phyloP scores from a whole-genome alignment of 768 basidiomycete genomes.

The Hydnomerulius pinastri region DNA sequence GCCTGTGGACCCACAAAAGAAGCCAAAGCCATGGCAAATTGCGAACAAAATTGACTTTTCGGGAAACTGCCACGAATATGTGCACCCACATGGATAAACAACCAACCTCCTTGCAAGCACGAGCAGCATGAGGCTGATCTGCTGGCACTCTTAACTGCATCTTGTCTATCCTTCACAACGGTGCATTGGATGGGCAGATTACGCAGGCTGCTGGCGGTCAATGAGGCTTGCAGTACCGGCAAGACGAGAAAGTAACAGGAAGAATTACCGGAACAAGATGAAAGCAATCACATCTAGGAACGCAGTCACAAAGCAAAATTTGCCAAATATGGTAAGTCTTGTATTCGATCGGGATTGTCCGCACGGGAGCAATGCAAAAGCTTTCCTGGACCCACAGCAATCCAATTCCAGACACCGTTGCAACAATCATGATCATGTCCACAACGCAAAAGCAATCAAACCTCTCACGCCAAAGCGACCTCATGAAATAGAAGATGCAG shows the following conservation, averaged over 20 bases:
- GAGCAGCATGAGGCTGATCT: too few relatives aligned
- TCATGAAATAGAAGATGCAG: not conserved
- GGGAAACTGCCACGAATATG: constrained; percentile 1
- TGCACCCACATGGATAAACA: constrained; percentile 1
- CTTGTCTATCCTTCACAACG: too few relatives aligned
- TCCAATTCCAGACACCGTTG: too few relatives aligned
- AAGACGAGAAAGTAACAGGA: not conserved
- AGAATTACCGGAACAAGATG: not conserved
- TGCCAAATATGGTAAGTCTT: not conserved
- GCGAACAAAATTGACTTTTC: constrained; percentile 1
- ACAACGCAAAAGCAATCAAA: too few relatives aligned
- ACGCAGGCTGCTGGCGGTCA: not conserved
- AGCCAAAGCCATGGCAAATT: constrained; percentile 1
- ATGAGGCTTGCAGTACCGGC: not conserved
- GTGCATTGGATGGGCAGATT: too few relatives aligned
- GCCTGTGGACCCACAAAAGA: constrained; percentile 11
- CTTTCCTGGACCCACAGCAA: too few relatives aligned
- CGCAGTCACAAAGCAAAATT: not conserved
- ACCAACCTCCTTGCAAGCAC: too few relatives aligned
- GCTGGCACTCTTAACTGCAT: too few relatives aligned
- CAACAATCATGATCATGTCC: too few relatives aligned
- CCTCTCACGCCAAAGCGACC: not conserved
- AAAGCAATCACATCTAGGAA: not conserved
- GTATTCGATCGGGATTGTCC: not conserved
- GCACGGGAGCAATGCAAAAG: not conserved